Conservation (phyloP, 2,329 filamentous ascomycete genomes). For the Bipolaris victoriae region DNA sequence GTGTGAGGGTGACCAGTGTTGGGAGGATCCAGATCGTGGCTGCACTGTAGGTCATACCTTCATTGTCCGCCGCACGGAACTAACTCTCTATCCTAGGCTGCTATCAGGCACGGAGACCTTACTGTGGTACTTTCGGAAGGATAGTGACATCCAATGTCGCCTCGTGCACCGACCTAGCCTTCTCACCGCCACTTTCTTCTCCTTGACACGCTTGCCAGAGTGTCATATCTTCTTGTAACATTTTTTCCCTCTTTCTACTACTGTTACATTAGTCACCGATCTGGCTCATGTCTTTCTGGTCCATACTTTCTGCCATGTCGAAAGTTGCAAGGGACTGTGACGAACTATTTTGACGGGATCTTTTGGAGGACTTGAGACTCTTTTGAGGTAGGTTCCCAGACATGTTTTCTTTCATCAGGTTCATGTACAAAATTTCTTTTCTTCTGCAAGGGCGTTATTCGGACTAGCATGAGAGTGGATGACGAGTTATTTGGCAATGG, state of each 20-base stretch:
- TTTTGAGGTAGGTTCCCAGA: not conserved
- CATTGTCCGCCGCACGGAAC: not conserved
- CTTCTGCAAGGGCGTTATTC: constrained; percentile 2
- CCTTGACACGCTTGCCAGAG: constrained; percentile 5
- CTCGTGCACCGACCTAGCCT: not conserved
- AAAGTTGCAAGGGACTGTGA: not conserved
- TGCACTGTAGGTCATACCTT: constrained; percentile 73
- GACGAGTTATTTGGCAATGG: not conserved
- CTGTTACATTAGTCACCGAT: constrained; percentile 5
- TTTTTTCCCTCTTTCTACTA: not conserved
- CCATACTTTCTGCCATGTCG: constrained; percentile 31
- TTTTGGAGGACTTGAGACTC: constrained; percentile 32
- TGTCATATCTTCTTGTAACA: constrained; percentile 6
- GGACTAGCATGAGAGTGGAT: not conserved
- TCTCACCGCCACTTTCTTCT: not conserved
- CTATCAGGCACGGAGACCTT: constrained; percentile 30
- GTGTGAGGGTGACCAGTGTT: constrained; percentile 56
- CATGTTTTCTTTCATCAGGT: not conserved
- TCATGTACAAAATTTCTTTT: constrained; percentile 23
- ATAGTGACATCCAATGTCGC: constrained; percentile 8
- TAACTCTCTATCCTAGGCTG: constrained; percentile 24
- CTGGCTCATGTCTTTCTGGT: constrained; percentile 19
- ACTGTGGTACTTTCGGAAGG: constrained; percentile 38
- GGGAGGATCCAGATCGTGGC: constrained; percentile 59
- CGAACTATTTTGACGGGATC: constrained; percentile 26